Conservation (phyloP, 768 basidiomycete genomes). For the Russula griseocarnosa region DNA sequence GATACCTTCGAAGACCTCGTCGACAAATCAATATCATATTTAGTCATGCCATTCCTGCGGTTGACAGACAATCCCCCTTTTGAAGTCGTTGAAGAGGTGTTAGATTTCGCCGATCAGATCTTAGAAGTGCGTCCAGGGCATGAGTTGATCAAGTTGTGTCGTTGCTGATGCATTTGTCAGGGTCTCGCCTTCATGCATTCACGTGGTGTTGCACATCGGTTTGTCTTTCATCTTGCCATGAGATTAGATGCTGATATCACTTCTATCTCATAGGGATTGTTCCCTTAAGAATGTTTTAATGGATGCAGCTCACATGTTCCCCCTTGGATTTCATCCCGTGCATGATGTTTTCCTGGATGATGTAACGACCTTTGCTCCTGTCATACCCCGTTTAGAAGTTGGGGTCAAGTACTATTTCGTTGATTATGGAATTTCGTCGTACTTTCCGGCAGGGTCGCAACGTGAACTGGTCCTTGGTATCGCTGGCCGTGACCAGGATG, state of each 20-base stretch:
- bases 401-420: slow-evolving; percentile 23
- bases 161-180: slow-evolving; percentile 5
- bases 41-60: slow-evolving; percentile 26
- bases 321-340: slow-evolving; percentile 23
- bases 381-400: not conserved
- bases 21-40: slow-evolving; percentile 13
- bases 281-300: slow-evolving; percentile 12
- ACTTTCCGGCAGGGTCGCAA: not conserved
- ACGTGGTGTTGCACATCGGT: slow-evolving; percentile 25
- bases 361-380: not conserved
- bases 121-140: slow-evolving; percentile 8
- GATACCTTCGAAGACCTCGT: slow-evolving; percentile 12
- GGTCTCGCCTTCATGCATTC: slow-evolving; percentile 26
- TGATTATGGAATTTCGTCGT: slow-evolving; percentile 22
- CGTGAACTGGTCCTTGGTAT: not conserved
- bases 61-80: not conserved
- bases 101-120: slow-evolving; percentile 22
- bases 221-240: not conserved
- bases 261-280: slow-evolving; percentile 1
- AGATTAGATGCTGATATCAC: not conserved
- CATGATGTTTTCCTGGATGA: slow-evolving; percentile 1
- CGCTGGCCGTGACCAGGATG: slow-evolving; percentile 17
- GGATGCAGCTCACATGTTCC: slow-evolving; percentile 22
- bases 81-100: slow-evolving; percentile 1
- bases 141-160: not conserved